Base-by-base conservation (phyloP, 225 moss, liverwort and hornwort genomes). In the Bryum argenteum region DNA sequence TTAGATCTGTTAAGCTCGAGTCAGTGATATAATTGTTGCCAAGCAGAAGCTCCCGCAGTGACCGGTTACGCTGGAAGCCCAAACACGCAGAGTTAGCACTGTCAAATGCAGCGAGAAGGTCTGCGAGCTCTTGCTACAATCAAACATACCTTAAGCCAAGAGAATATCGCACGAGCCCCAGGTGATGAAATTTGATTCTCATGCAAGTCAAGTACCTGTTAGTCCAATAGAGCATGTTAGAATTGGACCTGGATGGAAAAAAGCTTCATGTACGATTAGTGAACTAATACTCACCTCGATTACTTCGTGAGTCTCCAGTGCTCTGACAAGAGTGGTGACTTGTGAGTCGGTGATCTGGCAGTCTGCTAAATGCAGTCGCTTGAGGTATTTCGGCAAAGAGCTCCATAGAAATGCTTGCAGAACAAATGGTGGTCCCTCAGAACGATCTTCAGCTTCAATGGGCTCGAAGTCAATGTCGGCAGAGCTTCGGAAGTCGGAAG, bases 271-370 rank as follows among this genome's bases (percentile, higher is more conserved):
- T 28, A 2, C 2, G 5, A 2, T 28, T 5, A 28, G 28, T 28
- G 5, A 28, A 5, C 33, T 33, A 47, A 18, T 18, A 75, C 83
- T 61, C 42, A 85, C 91, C 79, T 91, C 84, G 18, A 91, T 87
- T 54, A 20, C 60, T 68, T 75, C 77, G 37, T 83, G 82, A 40
- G 71, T 71, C 33, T 63, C 45, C 73, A 91, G 71, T 62, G 79
- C 87, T 60, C 52, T 77, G n/a, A 66, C 56, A 28, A 91, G 84
- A 70, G 52, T 74, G 19, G 24, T 48, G 71, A 89, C 61, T 63
- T 87, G 87, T 61, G 84, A 72, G 80, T 91, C 91, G 39, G 79
- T 78, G 72, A 91, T 67, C 43, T 72, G 82, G 70, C 89, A 91
- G 47, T 83, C 79, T 40, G 75, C 61, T 63, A 91, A 61, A 45